Conservation (phyloP, 768 basidiomycete genomes). For the Russula olivacea region DNA sequence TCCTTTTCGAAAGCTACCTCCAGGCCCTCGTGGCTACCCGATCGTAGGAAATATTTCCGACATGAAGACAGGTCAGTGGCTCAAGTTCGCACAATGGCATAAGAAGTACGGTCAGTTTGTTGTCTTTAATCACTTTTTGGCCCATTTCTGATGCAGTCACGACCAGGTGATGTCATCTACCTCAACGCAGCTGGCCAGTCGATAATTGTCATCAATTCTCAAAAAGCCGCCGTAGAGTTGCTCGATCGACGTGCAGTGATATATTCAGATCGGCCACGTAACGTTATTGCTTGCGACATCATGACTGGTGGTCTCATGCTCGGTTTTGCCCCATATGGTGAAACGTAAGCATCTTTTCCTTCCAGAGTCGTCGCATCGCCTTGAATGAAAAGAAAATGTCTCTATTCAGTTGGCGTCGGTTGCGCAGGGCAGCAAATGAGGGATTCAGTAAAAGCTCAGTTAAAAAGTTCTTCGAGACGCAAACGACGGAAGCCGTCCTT, state of each 20-base stretch:
- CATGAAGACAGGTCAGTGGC: background rate
- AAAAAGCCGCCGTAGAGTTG: background rate
- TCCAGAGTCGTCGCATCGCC: background rate
- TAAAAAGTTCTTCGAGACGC: background rate
- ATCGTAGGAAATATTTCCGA: background rate
- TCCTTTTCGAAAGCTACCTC: background rate
- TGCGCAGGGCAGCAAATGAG: background rate
- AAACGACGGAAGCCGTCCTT: background rate
- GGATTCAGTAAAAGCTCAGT: background rate
- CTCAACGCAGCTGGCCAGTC: background rate
- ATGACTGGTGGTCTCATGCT: background rate
- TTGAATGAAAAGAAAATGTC: too few species aligned
- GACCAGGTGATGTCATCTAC: conserved; percentile 1
- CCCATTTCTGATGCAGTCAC: background rate
- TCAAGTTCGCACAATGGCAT: background rate
- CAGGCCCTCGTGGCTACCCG: background rate
- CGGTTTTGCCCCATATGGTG: background rate
- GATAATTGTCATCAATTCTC: background rate
- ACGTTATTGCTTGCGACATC: background rate
- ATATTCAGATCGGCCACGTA: background rate
- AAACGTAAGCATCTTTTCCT: background rate
- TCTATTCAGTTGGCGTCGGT: background rate
- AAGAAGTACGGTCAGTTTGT: background rate
- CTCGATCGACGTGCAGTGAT: background rate
- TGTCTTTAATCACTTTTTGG: background rate